Base-by-base conservation (phyloP, 805 yeast genomes). In the Metschnikowia vanudenii region DNA sequence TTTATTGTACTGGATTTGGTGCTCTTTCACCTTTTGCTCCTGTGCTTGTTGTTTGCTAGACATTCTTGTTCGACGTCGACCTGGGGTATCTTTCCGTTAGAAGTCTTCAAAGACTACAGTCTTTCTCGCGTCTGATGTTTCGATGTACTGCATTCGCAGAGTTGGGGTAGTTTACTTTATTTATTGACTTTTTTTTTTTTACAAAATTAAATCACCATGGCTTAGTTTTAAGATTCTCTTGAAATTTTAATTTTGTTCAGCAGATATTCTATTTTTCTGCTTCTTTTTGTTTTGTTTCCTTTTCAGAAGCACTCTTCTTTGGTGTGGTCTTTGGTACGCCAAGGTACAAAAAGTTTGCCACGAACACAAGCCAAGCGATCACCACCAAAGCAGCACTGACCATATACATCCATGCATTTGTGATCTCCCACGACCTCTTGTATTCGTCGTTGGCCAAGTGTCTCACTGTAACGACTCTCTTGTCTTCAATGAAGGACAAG, bases 391-490 rank as follows among this genome's bases (percentile, higher is more conserved):
- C 68, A 13, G 91, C 83, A 40, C 90, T 77, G 18, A 86, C 75
- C 51, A 92, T 68, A 64, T 94, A 94, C 42, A 91, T 89, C 96
- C 97, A 89, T 1, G 97, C 80, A 66, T 91, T 91, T 24, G 96
- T 75, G 59, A 94, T 92, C 50, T 86, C 88, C 92, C 94, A 94
- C 37, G 95, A 84, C 67, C 98, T 81, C 51, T 85, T 83, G 73
- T 82, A 94, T 71, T 95, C 99, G 63, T 94, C 96, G 65, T 91
- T 92, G 49, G 98, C 97, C 59, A 88, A 77, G 66, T 94, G 98
- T 65, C 98, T 82, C 39, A 94, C 83, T 2, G 98, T 82, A 44
- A 89, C 88, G 16, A 85, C 82, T 45, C 76, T 76, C 51, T 78
- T 75, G 57, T 84, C 88, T 22, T 73, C 73, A 43, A 92, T 63